These are phyloP conservation scores for Pleurotus sapidus DNA, from an alignment of 768 basidiomycete genomes.

Conservation along the genomic window DNA sequence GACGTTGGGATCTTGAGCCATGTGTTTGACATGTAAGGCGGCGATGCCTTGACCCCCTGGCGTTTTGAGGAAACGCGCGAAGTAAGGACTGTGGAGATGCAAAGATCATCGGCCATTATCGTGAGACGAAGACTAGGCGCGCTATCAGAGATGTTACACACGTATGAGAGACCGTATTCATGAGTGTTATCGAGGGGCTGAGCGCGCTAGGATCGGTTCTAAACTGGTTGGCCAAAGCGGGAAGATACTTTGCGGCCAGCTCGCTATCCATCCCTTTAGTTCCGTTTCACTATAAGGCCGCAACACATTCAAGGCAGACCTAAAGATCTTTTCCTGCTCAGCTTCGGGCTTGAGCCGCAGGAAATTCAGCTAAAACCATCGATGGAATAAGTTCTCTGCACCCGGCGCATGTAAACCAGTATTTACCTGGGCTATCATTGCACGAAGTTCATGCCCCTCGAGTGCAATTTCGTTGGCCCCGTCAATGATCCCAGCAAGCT, in stretches of 20 bases:
- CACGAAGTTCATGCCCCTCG: too few relatives aligned
- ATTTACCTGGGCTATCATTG: too few relatives aligned
- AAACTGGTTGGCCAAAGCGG: conserved; percentile 27
- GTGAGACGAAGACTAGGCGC: not conserved
- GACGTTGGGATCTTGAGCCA: conserved; percentile 20
- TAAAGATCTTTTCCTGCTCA: conserved; percentile 16
- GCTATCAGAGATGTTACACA: conserved; percentile 14
- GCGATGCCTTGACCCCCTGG: conserved; percentile 28
- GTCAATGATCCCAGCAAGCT: conserved; percentile 6
- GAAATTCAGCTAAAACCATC: too few relatives aligned
- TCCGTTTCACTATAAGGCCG: not conserved
- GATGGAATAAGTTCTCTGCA: too few relatives aligned
- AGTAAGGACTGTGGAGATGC: conserved; percentile 31
- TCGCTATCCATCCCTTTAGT: conserved; percentile 15
- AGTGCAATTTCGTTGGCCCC: too few relatives aligned
- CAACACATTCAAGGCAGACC: conserved; percentile 7
- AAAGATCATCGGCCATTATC: not conserved
- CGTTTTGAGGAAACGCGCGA: conserved; percentile 32
- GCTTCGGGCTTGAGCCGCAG: not conserved
- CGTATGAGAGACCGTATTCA: conserved; percentile 33
- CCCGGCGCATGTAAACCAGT: too few relatives aligned
- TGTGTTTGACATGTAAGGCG: conserved; percentile 33
- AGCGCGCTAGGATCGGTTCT: conserved; percentile 19
- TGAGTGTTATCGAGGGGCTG: conserved; percentile 21
- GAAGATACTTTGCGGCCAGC: conserved; percentile 37